phyloP scores from a whole-genome alignment of 2,329 filamentous ascomycete genomes.

The Scolecobasidium constrictum region DNA sequence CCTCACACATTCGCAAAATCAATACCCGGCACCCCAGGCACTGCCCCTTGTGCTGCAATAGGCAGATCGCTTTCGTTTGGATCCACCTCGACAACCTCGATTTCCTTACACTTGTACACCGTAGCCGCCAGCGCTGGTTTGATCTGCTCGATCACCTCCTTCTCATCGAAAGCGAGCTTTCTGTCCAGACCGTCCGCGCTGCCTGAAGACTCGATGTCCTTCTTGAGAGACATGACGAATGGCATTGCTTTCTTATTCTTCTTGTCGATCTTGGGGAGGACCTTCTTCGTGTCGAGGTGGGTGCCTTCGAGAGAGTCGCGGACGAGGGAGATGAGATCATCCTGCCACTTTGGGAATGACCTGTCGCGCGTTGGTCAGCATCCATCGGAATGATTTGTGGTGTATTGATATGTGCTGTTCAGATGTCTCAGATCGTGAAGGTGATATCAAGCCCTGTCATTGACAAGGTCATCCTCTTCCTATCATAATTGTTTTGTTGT shows the following conservation, averaged over 20 bases:
- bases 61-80: constrained; percentile 47
- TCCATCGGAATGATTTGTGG: too few relatives aligned
- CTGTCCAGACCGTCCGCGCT: constrained; percentile 62
- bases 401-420: too few relatives aligned
- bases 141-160: constrained; percentile 65
- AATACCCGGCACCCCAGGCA: constrained; percentile 9
- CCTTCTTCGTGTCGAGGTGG: constrained; percentile 66
- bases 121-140: constrained; percentile 67
- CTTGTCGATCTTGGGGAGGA: constrained; percentile 71
- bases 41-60: constrained; percentile 1
- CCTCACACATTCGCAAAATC: constrained; percentile 9
- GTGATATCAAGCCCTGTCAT: too few relatives aligned
- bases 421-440: too few relatives aligned
- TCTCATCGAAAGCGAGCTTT: constrained; percentile 80
- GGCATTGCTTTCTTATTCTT: constrained; percentile 97
- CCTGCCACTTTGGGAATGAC: constrained; percentile 82
- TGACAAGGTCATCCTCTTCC: too few relatives aligned
- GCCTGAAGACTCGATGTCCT: constrained; percentile 57
- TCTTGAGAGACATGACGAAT: constrained; percentile 82
- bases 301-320: constrained; percentile 56
- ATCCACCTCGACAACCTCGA: constrained; percentile 62
- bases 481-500: too few relatives aligned
- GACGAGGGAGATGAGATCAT: constrained; percentile 75
- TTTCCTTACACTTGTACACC: constrained; percentile 53
- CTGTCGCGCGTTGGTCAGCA: too few relatives aligned